Evolutionary conservation across 2,329 filamentous ascomycete genomes (phyloP).

Genomic region (Phyllosticta paracitricarpa): DNA sequence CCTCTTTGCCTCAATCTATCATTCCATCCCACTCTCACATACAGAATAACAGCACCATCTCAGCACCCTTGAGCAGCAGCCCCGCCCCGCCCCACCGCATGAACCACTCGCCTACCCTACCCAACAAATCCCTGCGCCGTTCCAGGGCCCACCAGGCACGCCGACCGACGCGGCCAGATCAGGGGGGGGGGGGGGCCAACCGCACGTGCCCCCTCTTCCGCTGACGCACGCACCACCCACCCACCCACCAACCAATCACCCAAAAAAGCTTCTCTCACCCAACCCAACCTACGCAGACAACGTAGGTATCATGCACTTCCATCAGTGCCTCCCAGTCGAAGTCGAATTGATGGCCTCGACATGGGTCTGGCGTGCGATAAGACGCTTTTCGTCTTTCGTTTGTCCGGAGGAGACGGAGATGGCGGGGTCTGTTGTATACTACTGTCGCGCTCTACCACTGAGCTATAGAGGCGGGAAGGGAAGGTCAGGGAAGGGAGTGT

Average conservation of each 20-base stretch:
- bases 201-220: too few species aligned
- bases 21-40: neutral
- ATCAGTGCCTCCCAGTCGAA: conserved; percentile 6
- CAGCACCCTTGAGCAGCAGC: neutral
- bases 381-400: too few species aligned
- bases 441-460: conserved; percentile 10
- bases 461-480: conserved; percentile 4
- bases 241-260: too few species aligned
- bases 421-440: neutral
- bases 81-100: neutral
- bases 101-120: neutral
- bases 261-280: too few species aligned
- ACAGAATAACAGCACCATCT: neutral
- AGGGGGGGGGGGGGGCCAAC: too few species aligned
- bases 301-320: too few species aligned
- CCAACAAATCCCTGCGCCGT: too few species aligned
- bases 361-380: neutral
- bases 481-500: neutral
- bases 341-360: conserved; percentile 9
- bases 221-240: too few species aligned
- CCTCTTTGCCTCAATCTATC: neutral
- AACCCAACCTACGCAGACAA: too few species aligned
- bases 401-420: neutral
- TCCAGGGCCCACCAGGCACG: too few species aligned
- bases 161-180: too few species aligned